A percentile compares a stretch with the other conserved stretches of the same genome.
Evolutionary conservation across 2,329 filamentous ascomycete species (phyloP).

Genomic region (Colletotrichum spinosum): DNA sequence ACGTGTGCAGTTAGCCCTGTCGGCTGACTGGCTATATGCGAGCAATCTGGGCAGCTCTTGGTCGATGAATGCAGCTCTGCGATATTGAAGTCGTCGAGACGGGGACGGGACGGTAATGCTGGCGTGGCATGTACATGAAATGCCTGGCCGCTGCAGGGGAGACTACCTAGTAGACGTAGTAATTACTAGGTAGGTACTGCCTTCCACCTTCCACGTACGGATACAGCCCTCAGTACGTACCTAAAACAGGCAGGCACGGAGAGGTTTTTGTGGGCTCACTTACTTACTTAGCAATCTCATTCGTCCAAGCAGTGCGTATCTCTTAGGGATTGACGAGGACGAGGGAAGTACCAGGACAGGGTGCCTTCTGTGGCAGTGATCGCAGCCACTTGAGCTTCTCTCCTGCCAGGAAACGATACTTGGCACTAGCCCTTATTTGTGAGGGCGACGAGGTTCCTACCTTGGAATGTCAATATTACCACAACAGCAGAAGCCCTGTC

Average conservation of each 20-base stretch:
- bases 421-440: not conserved
- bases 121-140: constrained; percentile 12
- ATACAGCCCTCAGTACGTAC: too few relatives aligned
- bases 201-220: too few relatives aligned
- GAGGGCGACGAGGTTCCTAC: not conserved
- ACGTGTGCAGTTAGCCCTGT: constrained; percentile 18
- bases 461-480: not conserved
- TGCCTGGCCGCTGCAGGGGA: not conserved
- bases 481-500: too few relatives aligned
- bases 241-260: too few relatives aligned
- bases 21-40: not conserved
- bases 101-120: constrained; percentile 11
- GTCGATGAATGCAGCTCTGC: constrained; percentile 25
- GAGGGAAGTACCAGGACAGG: not conserved
- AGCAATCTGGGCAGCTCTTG: constrained; percentile 9
- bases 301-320: not conserved
- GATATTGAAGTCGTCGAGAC: constrained; percentile 22
- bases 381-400: constrained; percentile 14
- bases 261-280: not conserved
- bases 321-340: not conserved
- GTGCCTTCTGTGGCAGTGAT: constrained; percentile 6
- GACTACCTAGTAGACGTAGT: too few relatives aligned
- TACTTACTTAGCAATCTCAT: not conserved
- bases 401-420: constrained; percentile 5
- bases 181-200: too few relatives aligned